These are phyloP conservation scores for Fraxinus latifolia DNA, from an alignment of 305 asterid species.

Conservation along the genomic window DNA sequence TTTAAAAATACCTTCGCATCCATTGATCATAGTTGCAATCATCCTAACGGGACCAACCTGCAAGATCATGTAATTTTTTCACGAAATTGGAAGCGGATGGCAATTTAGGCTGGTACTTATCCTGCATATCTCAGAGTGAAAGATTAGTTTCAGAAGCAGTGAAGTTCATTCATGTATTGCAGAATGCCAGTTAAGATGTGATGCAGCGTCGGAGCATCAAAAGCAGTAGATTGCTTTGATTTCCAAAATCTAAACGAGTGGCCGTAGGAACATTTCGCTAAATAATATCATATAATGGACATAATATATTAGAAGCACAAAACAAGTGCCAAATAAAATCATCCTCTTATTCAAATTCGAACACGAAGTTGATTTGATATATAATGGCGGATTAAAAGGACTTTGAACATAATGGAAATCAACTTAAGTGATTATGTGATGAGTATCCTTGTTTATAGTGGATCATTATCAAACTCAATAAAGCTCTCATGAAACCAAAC, in stretches of 20 bases:
- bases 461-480: background rate
- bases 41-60: slow-evolving; percentile 42
- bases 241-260: background rate
- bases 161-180: background rate
- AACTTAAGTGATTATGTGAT: background rate
- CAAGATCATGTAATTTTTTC: slow-evolving; percentile 65
- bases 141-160: slow-evolving; percentile 14
- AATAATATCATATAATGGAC: background rate
- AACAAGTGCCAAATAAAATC: background rate
- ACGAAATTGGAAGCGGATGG: slow-evolving; percentile 66
- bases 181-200: background rate
- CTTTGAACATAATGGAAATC: background rate
- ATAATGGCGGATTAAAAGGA: background rate
- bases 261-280: background rate
- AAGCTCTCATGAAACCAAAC: background rate
- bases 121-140: slow-evolving; percentile 40
- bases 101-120: slow-evolving; percentile 44
- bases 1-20: background rate
- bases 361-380: background rate
- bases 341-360: background rate
- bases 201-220: background rate
- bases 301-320: background rate
- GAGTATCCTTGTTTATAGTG: background rate
- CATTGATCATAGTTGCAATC: background rate
- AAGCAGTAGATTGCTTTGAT: background rate